These are phyloP conservation scores for Aulographum hederae DNA, from an alignment of 2,329 filamentous ascomycete genomes.

Conservation along the genomic window DNA sequence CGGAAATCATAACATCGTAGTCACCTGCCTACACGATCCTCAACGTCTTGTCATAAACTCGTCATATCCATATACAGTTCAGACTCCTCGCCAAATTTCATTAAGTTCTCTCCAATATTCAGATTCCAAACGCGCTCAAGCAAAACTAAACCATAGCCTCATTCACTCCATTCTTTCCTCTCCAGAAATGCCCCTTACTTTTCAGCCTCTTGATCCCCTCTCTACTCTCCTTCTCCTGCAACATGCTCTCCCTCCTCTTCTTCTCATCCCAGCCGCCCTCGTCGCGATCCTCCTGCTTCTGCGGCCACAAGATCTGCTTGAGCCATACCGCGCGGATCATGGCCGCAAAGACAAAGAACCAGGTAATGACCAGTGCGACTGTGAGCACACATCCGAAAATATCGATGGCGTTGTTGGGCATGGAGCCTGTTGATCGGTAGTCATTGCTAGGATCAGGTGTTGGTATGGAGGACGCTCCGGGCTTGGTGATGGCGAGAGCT, in stretches of 20 bases:
- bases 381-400: constrained; percentile 53
- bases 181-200: neutral
- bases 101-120: too few species aligned
- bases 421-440: constrained; percentile 11
- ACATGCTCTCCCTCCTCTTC: neutral
- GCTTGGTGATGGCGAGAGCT: constrained; percentile 32
- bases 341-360: constrained; percentile 47
- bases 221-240: neutral
- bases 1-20: too few species aligned
- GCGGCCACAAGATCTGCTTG: constrained; percentile 58
- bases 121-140: too few species aligned
- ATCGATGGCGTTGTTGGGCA: constrained; percentile 32
- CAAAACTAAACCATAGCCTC: too few species aligned
- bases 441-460: neutral
- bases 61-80: too few species aligned
- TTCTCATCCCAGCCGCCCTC: constrained; percentile 32
- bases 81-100: too few species aligned
- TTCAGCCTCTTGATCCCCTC: too few species aligned
- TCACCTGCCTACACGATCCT: too few species aligned
- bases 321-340: constrained; percentile 52
- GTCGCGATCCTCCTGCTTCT: constrained; percentile 46
- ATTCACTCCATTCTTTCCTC: neutral
- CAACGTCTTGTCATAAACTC: too few species aligned
- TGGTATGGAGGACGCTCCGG: too few species aligned
- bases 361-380: constrained; percentile 44